These are phyloP conservation scores for Oryza nivara DNA, from an alignment of 176 grass and related monocot genomes.

Conservation along the genomic window DNA sequence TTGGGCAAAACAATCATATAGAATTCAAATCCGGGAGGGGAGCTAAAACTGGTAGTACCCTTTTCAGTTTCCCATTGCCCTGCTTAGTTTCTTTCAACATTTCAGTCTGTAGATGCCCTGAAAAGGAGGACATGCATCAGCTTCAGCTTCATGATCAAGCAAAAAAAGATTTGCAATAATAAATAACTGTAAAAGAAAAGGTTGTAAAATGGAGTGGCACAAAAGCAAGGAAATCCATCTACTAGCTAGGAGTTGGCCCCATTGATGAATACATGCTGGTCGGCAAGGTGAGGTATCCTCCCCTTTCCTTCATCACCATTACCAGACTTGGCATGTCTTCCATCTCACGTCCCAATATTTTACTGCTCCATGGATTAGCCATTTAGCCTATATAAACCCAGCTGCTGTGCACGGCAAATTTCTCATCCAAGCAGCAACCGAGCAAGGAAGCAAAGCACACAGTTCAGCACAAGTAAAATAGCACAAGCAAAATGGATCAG, in stretches of 20 bases:
- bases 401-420: background rate
- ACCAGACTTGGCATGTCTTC: slow-evolving; percentile 12
- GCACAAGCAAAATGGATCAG: slow-evolving; percentile 40
- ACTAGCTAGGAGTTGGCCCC: background rate
- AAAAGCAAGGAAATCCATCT: background rate
- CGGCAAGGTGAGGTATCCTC: slow-evolving; percentile 29
- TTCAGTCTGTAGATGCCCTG: background rate
- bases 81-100: too few relatives aligned
- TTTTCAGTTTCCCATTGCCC: too few relatives aligned
- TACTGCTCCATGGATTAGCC: background rate
- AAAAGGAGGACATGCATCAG: background rate
- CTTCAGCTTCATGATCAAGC: background rate
- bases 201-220: background rate
- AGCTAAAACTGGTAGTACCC: too few relatives aligned
- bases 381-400: slow-evolving; percentile 20
- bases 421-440: background rate
- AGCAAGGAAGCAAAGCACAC: background rate
- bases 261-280: slow-evolving; percentile 8
- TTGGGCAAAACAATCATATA: too few relatives aligned
- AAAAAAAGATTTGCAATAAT: background rate
- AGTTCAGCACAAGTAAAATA: background rate
- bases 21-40: too few relatives aligned
- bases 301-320: slow-evolving; percentile 30
- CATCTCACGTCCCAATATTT: slow-evolving; percentile 27
- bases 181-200: too few relatives aligned